These are phyloP conservation scores for Ustilago hordei DNA, from an alignment of 1,284 basidiomycete species.

Conservation along the genomic window DNA sequence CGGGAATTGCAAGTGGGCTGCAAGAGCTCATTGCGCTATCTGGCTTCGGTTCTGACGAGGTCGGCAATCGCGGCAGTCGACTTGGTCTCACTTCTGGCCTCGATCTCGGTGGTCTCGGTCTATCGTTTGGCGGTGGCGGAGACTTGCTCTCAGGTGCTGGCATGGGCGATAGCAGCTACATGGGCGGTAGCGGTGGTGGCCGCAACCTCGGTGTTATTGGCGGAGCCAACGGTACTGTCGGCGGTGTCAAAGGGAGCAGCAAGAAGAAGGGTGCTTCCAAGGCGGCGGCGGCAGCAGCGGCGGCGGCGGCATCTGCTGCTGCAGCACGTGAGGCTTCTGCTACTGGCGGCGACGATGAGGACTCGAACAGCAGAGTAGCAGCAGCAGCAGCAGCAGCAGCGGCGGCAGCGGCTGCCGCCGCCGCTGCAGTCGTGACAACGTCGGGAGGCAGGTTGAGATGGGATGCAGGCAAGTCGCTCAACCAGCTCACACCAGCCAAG, in stretches of 20 bases:
- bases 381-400: slow-evolving; percentile 44
- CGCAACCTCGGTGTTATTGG: slow-evolving; percentile 37
- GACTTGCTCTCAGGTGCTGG: slow-evolving; percentile 50
- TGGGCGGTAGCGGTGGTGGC: slow-evolving; percentile 44
- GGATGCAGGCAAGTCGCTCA: slow-evolving; percentile 66
- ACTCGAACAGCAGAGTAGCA: slow-evolving; percentile 44
- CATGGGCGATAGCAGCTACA: slow-evolving; percentile 60
- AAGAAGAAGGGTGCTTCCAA: slow-evolving; percentile 53
- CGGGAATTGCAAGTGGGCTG: slow-evolving; percentile 45
- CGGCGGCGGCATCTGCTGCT: slow-evolving; percentile 41
- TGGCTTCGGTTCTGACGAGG: slow-evolving; percentile 51
- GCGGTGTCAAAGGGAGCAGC: slow-evolving; percentile 32
- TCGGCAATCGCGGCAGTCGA: slow-evolving; percentile 23
- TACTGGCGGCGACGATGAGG: slow-evolving; percentile 51
- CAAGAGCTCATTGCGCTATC: slow-evolving; percentile 54
- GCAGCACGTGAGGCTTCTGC: slow-evolving; percentile 51
- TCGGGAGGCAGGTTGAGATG: slow-evolving; percentile 63
- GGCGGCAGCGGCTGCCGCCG: slow-evolving; percentile 39
- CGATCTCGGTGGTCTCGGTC: slow-evolving; percentile 45
- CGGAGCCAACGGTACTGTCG: slow-evolving; percentile 41
- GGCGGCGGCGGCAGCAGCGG: slow-evolving; percentile 39
- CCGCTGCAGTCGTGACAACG: slow-evolving; percentile 52
- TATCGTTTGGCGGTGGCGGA: slow-evolving; percentile 46
- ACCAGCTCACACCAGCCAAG: slow-evolving; percentile 65
- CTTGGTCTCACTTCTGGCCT: slow-evolving; percentile 31